Evolutionary conservation across 2,329 filamentous ascomycete genomes (phyloP).

Genomic region (Biscogniauxia mediterranea): DNA sequence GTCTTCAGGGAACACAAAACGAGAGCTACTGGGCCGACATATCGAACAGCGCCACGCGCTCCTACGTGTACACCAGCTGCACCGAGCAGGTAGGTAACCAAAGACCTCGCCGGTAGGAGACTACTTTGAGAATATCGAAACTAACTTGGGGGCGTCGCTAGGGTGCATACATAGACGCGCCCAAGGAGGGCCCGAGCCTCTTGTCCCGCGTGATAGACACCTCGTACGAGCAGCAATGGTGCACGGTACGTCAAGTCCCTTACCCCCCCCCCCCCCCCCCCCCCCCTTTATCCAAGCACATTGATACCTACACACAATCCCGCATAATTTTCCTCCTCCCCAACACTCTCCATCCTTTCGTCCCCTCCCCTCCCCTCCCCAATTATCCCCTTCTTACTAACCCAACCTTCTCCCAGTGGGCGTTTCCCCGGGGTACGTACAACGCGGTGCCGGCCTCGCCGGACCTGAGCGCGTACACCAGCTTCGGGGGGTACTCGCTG

Average conservation of each 20-base stretch:
- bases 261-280: too few relatives aligned
- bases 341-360: too few relatives aligned
- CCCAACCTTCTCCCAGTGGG: constrained; percentile 34
- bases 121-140: too few relatives aligned
- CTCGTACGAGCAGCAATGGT: constrained; percentile 55
- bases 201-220: constrained; percentile 46
- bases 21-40: constrained; percentile 43
- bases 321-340: too few relatives aligned
- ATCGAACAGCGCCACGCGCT: constrained; percentile 39
- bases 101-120: too few relatives aligned
- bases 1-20: constrained; percentile 33
- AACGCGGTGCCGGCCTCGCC: constrained; percentile 44
- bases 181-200: constrained; percentile 41
- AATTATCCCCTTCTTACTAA: not conserved
- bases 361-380: not conserved
- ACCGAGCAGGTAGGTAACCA: constrained; percentile 36
- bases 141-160: constrained; percentile 5
- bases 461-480: constrained; percentile 41
- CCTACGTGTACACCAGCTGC: constrained; percentile 51
- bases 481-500: constrained; percentile 47
- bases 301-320: not conserved
- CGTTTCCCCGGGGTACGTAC: constrained; percentile 46
- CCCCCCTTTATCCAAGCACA: too few relatives aligned
- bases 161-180: constrained; percentile 49
- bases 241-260: constrained; percentile 27